These are phyloP conservation scores for Penicillium sp. DNA, from an alignment of 2,329 filamentous ascomycete species.

Conservation along the genomic window DNA sequence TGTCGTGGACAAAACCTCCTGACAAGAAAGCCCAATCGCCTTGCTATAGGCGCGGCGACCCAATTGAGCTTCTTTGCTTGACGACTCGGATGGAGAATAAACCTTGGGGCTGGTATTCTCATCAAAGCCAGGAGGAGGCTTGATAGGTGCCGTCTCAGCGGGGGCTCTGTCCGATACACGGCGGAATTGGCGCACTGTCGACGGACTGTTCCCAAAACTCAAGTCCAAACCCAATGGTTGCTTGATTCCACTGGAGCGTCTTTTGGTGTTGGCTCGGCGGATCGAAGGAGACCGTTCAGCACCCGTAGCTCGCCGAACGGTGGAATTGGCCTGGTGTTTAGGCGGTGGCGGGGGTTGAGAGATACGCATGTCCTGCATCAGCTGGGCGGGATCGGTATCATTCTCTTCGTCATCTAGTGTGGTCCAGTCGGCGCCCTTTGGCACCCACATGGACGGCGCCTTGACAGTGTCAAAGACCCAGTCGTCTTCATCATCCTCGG, in stretches of 20 bases:
- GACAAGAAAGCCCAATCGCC: constrained; percentile 75
- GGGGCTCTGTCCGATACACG: constrained; percentile 71
- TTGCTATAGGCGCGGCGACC: constrained; percentile 79
- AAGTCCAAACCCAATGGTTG: constrained; percentile 83
- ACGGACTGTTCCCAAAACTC: constrained; percentile 89
- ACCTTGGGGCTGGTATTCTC: constrained; percentile 43
- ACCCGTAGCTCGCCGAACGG: constrained; percentile 48
- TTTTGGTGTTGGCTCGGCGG: constrained; percentile 41
- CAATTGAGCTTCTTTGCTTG: constrained; percentile 75
- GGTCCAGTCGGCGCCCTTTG: constrained; percentile 51
- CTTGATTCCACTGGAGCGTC: constrained; percentile 56
- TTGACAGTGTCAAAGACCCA: constrained; percentile 97
- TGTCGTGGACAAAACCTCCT: constrained; percentile 82
- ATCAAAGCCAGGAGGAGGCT: constrained; percentile 32
- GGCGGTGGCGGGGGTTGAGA: constrained; percentile 46
- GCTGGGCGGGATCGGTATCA: constrained; percentile 31
- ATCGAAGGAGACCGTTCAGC: constrained; percentile 46
- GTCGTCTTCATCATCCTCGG: constrained; percentile 72
- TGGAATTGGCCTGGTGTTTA: constrained; percentile 59
- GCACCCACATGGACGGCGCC: constrained; percentile 58
- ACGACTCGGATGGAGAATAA: constrained; percentile 31
- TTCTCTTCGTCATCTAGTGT: constrained; percentile 34
- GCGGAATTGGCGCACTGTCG: constrained; percentile 87
- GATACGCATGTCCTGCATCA: constrained; percentile 41
- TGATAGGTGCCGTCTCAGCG: constrained; percentile 21